A percentile compares a stretch with the other conserved stretches of the same genome.
These are phyloP conservation scores for Paramecium tetraurelia DNA, from an alignment of 73 alveolate species.

Conservation along the genomic window DNA sequence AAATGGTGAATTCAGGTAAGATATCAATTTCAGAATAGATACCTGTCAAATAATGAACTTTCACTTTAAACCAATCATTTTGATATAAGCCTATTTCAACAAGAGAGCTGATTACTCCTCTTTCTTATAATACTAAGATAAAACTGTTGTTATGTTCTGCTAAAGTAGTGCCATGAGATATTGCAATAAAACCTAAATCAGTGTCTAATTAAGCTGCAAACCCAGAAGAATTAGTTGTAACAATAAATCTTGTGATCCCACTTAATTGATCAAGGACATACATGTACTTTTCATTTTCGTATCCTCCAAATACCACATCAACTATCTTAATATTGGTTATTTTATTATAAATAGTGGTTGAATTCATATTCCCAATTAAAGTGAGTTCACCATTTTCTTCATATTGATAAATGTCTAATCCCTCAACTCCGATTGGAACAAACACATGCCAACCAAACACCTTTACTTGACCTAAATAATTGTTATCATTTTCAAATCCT, in stretches of 20 bases:
- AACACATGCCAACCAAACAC: neutral
- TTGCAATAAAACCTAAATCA: neutral
- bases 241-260: neutral
- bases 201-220: neutral
- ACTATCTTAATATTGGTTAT: neutral
- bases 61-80: constrained; percentile 39
- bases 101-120: neutral
- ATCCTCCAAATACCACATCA: neutral
- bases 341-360: neutral
- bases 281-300: neutral
- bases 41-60: neutral
- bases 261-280: neutral
- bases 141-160: neutral
- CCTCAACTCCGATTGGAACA: constrained; percentile 20
- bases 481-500: constrained; percentile 8
- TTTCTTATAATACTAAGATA: neutral
- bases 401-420: constrained; percentile 26
- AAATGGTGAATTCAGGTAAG: neutral
- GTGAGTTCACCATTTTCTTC: neutral
- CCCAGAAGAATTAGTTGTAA: neutral
- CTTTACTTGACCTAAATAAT: neutral
- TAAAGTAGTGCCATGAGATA: neutral
- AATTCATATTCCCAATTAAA: neutral
- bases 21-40: constrained; percentile 16
- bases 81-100: neutral